Evolutionary conservation across 2,329 filamentous ascomycete genomes (phyloP).

Genomic region (Penicillium corylophilum): DNA sequence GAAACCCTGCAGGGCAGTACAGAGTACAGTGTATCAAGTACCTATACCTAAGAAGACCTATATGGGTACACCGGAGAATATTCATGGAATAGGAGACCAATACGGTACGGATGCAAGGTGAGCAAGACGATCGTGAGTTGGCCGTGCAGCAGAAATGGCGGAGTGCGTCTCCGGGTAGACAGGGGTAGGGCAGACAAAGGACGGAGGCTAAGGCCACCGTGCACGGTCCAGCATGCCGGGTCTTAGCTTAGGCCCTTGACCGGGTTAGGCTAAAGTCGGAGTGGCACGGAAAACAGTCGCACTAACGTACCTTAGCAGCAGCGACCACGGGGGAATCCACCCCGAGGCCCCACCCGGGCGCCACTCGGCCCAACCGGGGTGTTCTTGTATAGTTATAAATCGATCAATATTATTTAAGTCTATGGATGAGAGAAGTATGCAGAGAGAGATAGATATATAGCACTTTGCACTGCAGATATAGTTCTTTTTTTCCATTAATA

Average conservation of each 20-base stretch:
- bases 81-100: neutral
- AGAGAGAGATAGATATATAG: no score
- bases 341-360: slow-evolving; percentile 22
- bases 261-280: slow-evolving; percentile 24
- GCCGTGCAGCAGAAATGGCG: slow-evolving; percentile 12
- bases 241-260: slow-evolving; percentile 19
- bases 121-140: slow-evolving; percentile 15
- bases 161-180: neutral
- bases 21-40: no score
- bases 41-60: no score
- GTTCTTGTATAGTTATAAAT: slow-evolving; percentile 11
- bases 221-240: slow-evolving; percentile 23
- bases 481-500: no score
- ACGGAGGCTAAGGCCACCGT: slow-evolving; percentile 8
- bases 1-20: slow-evolving; percentile 13
- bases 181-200: slow-evolving; percentile 10
- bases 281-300: slow-evolving; percentile 26
- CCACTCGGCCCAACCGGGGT: slow-evolving; percentile 22
- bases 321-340: slow-evolving; percentile 23
- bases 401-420: neutral
- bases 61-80: neutral
- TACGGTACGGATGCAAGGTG: neutral
- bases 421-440: no score
- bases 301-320: slow-evolving; percentile 22
- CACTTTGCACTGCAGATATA: no score